Base-by-base conservation (phyloP, 805 yeast species). In the Lipomyces japonicus region DNA sequence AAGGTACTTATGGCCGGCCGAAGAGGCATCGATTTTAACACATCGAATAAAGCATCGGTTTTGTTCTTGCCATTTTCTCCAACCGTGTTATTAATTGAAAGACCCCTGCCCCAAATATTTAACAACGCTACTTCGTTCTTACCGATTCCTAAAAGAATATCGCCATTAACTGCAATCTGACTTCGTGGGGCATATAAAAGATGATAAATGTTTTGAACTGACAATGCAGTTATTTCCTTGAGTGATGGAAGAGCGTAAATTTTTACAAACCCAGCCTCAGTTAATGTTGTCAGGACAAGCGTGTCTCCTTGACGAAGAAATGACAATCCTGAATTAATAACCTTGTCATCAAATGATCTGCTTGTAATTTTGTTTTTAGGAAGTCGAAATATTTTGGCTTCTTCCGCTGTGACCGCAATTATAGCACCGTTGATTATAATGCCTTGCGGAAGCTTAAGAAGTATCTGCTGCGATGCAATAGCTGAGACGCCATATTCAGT, bases 1-100 rank as follows among this genome's bases (percentile, higher is more conserved):
- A 86, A 71, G 0, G 93, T 78, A 32, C 88, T 79, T 4, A 86
- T 79, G 3, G 79, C 74, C 2, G 98, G 99, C 42, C 97, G 75
- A 28, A 79, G 77, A 1, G 96, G 95, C 19, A 84, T 76, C 4
- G 76, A 69, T 39, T 84, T 74, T 53, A 80, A 77, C 23, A 79
- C 83, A 61, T 86, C 84, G 69, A 83, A 90, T 31, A 93, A 68
- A 1, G 75, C 68, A 65, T 86, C 95, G 1, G 72, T 65, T 2
- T 55, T 52, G 16, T 56, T 66, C 22, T 60, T 61, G n/a, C 59
- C 63, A 6, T 57, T 61, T 39, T 46, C 44, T 34, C 54, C 51
- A 9, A 24, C 38, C 12, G 25, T 23, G 14, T 26, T 25, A 18
- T 6, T 40, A 5, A 45, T 23, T 10, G 44, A 25, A 9, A 45